Conservation (phyloP, 345 rosid species). For the Raphanus raphanistrum region DNA sequence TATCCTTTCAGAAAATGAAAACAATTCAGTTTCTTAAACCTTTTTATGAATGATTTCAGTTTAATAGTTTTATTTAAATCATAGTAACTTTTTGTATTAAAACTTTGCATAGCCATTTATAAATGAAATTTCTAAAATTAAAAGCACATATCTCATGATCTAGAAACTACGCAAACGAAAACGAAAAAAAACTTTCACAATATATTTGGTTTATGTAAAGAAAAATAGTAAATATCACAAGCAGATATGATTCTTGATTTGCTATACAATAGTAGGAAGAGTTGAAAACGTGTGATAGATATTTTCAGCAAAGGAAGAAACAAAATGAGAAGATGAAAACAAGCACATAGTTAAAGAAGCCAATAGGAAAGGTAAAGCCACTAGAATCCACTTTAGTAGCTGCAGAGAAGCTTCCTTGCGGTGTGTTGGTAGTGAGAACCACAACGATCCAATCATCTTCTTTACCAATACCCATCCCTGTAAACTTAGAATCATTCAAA, state of each 20-base stretch:
- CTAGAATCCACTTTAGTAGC: conserved; percentile 22
- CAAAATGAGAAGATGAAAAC: conserved; percentile 40
- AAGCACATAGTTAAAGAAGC: conserved; percentile 37
- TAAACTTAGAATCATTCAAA: conserved; percentile 64
- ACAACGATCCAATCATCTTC: conserved; percentile 84
- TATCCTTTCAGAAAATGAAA: neutral
- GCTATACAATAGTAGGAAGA: neutral
- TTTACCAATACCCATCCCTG: conserved; percentile 75
- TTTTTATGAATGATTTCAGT: neutral
- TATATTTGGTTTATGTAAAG: neutral
- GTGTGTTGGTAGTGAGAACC: conserved; percentile 63
- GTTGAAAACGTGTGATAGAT: neutral
- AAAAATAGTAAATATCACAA: neutral
- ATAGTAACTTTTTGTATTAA: neutral
- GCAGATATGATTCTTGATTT: neutral
- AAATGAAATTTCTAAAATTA: neutral
- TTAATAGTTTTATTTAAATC: neutral
- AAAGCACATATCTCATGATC: neutral
- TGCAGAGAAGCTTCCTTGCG: conserved; percentile 64
- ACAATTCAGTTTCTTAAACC: neutral
- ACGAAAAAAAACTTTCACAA: neutral
- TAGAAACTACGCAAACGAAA: neutral
- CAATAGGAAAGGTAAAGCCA: conserved; percentile 31
- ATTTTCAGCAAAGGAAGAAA: conserved; percentile 27
- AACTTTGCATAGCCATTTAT: neutral